Evolutionary conservation across 768 basidiomycete genomes (phyloP), one percentile per base, ranked within the genome.

Genomic region (Butyriboletus loyo): DNA sequence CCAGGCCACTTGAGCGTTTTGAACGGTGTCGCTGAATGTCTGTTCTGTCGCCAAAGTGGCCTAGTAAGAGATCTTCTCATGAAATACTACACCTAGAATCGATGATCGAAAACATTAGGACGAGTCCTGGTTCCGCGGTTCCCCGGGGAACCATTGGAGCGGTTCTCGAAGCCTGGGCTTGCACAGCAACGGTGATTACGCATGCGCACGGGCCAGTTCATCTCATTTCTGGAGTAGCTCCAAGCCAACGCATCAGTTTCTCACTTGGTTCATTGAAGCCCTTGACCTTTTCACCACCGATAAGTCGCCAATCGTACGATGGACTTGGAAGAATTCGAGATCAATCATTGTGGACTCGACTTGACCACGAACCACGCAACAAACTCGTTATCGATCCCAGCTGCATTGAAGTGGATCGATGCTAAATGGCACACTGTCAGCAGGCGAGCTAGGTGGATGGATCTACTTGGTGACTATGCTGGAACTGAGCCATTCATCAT

Each of bases 381-480:
- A 9, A 2, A 8, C 30, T 47, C 52, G 34, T 31, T 55, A 34
- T 62, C 66, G 34, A 38, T 63, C 15, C 17, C 47, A 13, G 45
- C 61, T 14, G 67, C 73, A 2, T 48, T 76, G 15, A 49, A 58
- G 19, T 56, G 57, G 49, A 49, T 77, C 7, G 75, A 77, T 56
- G 55, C 53, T 14, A 52, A 51, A 40, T 80, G 79, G 79, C 79
- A 74, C 53, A 56, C 64, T 27, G 63, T 66, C 25, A 69, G 66
- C 61, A 68, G 72, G 52, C 53, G 62, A 25, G 76, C 73, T 13
- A 63, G 80, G 51, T 81, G 79, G 81, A 86, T 87, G 85, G 86
- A 87, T 64, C 72, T 87, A 9, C 67, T 87, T 27, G 84, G 85
- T 4, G 86, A 86, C 60, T 87, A 86, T 63, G 85, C 82, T 21